These are phyloP conservation scores for Chalciporus sphaerocephalus DNA, from an alignment of 768 basidiomycete genomes.

Conservation along the genomic window DNA sequence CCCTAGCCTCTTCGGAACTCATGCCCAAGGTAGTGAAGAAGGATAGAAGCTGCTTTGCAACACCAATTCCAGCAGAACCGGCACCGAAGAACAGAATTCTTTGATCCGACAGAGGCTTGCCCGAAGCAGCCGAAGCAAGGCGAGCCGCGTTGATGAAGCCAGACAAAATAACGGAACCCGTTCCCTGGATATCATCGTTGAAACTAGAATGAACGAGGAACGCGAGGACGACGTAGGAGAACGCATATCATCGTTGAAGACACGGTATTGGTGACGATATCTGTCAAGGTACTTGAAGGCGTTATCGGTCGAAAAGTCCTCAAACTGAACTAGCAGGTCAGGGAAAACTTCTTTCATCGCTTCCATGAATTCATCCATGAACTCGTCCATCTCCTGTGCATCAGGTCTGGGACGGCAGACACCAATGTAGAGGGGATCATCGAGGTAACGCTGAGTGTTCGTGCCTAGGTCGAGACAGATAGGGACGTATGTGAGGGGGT, in stretches of 20 bases:
- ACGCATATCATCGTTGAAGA: slow-evolving; percentile 73
- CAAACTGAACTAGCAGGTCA: slow-evolving; percentile 65
- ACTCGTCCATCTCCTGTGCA: slow-evolving; percentile 56
- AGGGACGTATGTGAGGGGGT: slow-evolving; percentile 40
- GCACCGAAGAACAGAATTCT: slow-evolving; percentile 57
- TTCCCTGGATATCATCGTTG: slow-evolving; percentile 55
- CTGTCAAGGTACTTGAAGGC: slow-evolving; percentile 70
- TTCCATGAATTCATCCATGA: slow-evolving; percentile 75
- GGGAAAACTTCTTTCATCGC: slow-evolving; percentile 65
- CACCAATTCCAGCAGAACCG: slow-evolving; percentile 51
- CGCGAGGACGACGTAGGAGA: not conserved
- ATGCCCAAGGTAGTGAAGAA: slow-evolving; percentile 54
- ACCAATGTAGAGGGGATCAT: slow-evolving; percentile 76
- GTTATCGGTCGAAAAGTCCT: slow-evolving; percentile 75
- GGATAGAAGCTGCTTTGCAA: slow-evolving; percentile 46
- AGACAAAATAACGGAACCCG: slow-evolving; percentile 70
- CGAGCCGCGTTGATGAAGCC: slow-evolving; percentile 73
- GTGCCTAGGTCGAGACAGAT: slow-evolving; percentile 75
- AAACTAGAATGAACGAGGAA: slow-evolving; percentile 6
- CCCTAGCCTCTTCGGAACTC: slow-evolving; percentile 60
- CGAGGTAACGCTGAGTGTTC: slow-evolving; percentile 59
- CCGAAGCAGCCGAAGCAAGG: slow-evolving; percentile 47
- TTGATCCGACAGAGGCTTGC: slow-evolving; percentile 41
- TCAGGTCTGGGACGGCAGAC: slow-evolving; percentile 52
- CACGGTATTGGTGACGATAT: slow-evolving; percentile 53